Conservation (phyloP, 805 yeast genomes). For the fission yeast (Schizosaccharomyces pombe) region DNA sequence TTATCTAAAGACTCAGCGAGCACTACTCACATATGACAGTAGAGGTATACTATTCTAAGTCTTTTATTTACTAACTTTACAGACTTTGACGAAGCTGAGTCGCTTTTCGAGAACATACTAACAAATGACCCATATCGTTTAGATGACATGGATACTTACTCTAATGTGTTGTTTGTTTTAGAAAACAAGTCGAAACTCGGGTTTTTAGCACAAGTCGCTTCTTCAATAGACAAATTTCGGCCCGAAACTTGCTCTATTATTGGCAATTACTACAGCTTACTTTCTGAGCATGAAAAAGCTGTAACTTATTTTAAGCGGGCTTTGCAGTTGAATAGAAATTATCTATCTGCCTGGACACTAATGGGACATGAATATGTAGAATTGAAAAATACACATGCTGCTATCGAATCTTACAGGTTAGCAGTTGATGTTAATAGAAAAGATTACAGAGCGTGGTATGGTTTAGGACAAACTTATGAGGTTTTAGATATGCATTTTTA, state of each 20-base stretch:
- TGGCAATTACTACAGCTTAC: slow-evolving; percentile 64
- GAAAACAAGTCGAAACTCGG: slow-evolving; percentile 69
- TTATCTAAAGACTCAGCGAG: slow-evolving; percentile 59
- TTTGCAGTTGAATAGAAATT: slow-evolving; percentile 49
- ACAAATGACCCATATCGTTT: slow-evolving; percentile 58
- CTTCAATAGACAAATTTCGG: slow-evolving; percentile 60
- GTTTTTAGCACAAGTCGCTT: slow-evolving; percentile 63
- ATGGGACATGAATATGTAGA: slow-evolving; percentile 99
- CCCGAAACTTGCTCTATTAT: slow-evolving; percentile 88
- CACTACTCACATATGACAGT: slow-evolving; percentile 52
- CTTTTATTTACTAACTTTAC: slow-evolving; percentile 18
- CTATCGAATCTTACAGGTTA: slow-evolving; percentile 78
- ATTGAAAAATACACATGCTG: slow-evolving; percentile 86
- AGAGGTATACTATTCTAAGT: slow-evolving; percentile 2
- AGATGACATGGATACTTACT: slow-evolving; percentile 78
- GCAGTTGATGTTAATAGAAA: slow-evolving; percentile 76
- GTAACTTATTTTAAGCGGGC: slow-evolving; percentile 84
- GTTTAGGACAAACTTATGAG: slow-evolving; percentile 93
- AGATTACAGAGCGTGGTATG: slow-evolving; percentile 95
- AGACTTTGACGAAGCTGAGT: slow-evolving; percentile 62
- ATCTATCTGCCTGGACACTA: slow-evolving; percentile 84
- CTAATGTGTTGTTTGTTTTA: slow-evolving; percentile 87
- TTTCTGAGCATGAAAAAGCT: slow-evolving; percentile 85
- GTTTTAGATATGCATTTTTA: slow-evolving; percentile 85
- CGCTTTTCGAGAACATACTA: slow-evolving; percentile 51